Evolutionary conservation across 2,329 filamentous ascomycete species (phyloP).

Genomic region (Botrytis porri): DNA sequence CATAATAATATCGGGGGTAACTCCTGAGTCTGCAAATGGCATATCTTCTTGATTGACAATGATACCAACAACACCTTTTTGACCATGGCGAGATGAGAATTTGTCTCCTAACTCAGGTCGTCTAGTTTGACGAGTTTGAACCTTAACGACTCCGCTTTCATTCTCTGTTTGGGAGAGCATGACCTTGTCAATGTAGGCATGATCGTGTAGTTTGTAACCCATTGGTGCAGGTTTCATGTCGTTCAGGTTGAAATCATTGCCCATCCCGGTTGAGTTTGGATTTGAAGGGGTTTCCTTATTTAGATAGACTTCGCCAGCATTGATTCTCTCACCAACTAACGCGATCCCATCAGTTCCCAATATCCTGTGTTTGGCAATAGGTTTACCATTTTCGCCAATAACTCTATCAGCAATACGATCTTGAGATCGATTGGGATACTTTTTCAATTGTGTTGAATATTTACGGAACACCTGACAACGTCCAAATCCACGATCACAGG

Average conservation of each 20-base stretch:
- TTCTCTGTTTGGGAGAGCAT: constrained; percentile 88
- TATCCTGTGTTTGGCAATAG: constrained; percentile 65
- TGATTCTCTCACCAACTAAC: constrained; percentile 76
- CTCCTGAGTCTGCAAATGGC: constrained; percentile 87
- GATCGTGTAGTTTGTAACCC: constrained; percentile 80
- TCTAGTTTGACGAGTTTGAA: constrained; percentile 93
- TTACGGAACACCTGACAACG: constrained; percentile 98
- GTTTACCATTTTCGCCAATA: constrained; percentile 53
- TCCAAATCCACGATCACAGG: constrained; percentile 90
- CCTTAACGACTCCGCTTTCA: constrained; percentile 84
- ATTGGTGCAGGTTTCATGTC: constrained; percentile 64
- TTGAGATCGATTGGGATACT: constrained; percentile 77
- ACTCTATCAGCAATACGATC: constrained; percentile 64
- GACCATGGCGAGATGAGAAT: constrained; percentile 96
- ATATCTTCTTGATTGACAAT: constrained; percentile 96
- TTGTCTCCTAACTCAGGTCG: constrained; percentile 96
- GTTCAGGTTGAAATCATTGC: constrained; percentile 60
- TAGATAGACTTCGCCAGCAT: constrained; percentile 79
- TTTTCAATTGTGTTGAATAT: constrained; percentile 79
- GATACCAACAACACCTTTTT: constrained; percentile 96
- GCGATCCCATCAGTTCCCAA: constrained; percentile 87
- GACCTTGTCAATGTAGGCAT: constrained; percentile 91
- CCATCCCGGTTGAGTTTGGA: constrained; percentile 68
- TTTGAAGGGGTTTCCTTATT: constrained; percentile 86
- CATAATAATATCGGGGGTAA: constrained; percentile 99